These are phyloP conservation scores for Carallia pectinifolia DNA, from an alignment of 345 rosid species.

Conservation along the genomic window DNA sequence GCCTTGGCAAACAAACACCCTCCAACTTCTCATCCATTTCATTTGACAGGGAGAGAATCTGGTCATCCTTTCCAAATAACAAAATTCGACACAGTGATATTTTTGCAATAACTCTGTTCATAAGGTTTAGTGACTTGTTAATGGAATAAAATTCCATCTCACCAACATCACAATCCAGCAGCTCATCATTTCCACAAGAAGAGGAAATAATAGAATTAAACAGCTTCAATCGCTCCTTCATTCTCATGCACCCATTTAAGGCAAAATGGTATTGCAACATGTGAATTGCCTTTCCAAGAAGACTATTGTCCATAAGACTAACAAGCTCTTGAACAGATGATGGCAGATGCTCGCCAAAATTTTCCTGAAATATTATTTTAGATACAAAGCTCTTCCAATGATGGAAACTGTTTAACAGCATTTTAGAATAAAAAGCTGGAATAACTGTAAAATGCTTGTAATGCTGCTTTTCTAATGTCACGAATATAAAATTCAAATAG, in stretches of 20 bases:
- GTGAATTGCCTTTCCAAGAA: conserved; percentile 64
- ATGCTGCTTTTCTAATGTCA: conserved; percentile 46
- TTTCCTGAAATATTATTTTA: conserved; percentile 52
- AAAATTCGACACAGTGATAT: conserved; percentile 52
- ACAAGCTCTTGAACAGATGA: conserved; percentile 53
- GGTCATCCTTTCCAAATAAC: conserved; percentile 51
- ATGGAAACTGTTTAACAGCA: conserved; percentile 53
- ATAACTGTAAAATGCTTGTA: conserved; percentile 36
- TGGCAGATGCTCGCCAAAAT: conserved; percentile 41
- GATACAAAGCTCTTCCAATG: conserved; percentile 66
- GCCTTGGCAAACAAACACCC: conserved; percentile 27
- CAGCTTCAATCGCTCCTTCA: conserved; percentile 49
- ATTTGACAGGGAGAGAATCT: conserved; percentile 22
- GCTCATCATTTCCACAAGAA: conserved; percentile 38
- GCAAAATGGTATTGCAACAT: conserved; percentile 61
- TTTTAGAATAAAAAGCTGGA: conserved; percentile 53
- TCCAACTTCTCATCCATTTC: conserved; percentile 32
- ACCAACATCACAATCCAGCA: conserved; percentile 52
- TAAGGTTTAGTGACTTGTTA: conserved; percentile 48
- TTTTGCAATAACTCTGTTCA: conserved; percentile 58
- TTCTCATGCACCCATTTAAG: conserved; percentile 44
- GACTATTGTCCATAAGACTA: conserved; percentile 51
- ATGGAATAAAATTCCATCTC: conserved; percentile 45
- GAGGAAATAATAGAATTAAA: conserved; percentile 43
- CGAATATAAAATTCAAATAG: conserved; percentile 42